Base-by-base conservation (phyloP, 768 basidiomycete species). In the Podaxis mareebaensis region DNA sequence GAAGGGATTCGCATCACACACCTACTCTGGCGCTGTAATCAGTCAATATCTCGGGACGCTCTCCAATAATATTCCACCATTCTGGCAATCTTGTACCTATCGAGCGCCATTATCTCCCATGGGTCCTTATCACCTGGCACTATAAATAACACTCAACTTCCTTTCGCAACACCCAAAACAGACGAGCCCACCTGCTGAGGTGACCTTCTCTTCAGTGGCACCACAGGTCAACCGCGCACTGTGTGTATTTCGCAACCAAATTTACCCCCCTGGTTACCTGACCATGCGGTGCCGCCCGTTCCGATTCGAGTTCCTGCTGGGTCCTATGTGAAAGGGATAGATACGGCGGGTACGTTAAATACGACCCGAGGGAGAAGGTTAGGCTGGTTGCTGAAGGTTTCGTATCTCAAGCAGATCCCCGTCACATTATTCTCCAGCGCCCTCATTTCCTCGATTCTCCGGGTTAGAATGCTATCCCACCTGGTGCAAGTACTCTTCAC, bases 101-200 rank as follows among this genome's bases (percentile, higher is more conserved):
- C n/a, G 2, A 20, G 15, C 4, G 15, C 42, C 13, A 44, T 44
- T 44, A 20, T 20, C 20, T 59, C 8, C 4, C 58, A 17, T 17
- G 22, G 30, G 3, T 24, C n/a, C 7, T 12, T 28, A 30, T 46
- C 58, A 48, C 42, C n/a, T 61, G 13, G 65, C 54, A 17, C 46
- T 65, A 22, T 69, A 62, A 64, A 53, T 59, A 36, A 64, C 48
- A n/a, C 22, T 10, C n/a, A 40, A 20, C 11, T 38, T 28, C 39
- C 39, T 44, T 58, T 44, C 56, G 22, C 56, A 44, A 30, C 56
- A n/a, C 22, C 33, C 33, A 33, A 33, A 10, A 40, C 38, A 42
- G 49, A 30, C 4, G 48, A 12, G 36, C 22, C 48, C 36, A 49
- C 26, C 17, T 51, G 48, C 24, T 39, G 20, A 51, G 26, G 3